A percentile compares a stretch with the other conserved stretches of the same genome.
These are phyloP conservation scores for Strobilomyces confusus DNA, from an alignment of 768 basidiomycete species.

Conservation along the genomic window DNA sequence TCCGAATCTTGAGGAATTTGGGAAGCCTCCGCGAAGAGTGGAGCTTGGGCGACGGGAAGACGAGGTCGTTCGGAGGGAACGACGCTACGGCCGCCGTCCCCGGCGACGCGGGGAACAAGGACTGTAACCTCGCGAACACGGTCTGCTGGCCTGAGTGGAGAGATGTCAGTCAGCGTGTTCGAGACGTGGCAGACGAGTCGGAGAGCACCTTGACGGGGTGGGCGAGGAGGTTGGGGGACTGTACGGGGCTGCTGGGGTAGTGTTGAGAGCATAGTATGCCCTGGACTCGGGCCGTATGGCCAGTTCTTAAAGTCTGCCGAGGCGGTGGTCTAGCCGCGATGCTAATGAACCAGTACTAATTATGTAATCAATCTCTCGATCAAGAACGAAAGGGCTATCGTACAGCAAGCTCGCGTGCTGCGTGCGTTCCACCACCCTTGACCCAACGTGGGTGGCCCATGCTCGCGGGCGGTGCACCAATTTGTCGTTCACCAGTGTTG, in stretches of 20 bases:
- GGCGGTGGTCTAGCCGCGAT: constrained; percentile 20
- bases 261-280: constrained; percentile 23
- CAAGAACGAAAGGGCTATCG: too few species aligned
- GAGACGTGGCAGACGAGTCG: constrained; percentile 5
- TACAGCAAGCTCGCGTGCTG: too few species aligned
- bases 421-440: constrained; percentile 34
- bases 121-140: constrained; percentile 49
- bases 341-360: constrained; percentile 22
- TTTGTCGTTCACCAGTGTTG: neutral
- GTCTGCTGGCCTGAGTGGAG: constrained; percentile 33
- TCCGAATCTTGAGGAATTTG: constrained; percentile 59
- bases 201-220: constrained; percentile 18
- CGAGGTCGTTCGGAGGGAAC: constrained; percentile 18
- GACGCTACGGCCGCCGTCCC: constrained; percentile 18
- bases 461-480: constrained; percentile 6
- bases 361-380: constrained; percentile 14
- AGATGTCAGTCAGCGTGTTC: neutral
- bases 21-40: constrained; percentile 25
- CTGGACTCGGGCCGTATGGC: constrained; percentile 20
- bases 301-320: constrained; percentile 28
- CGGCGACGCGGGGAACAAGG: constrained; percentile 43
- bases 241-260: constrained; percentile 19
- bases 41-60: constrained; percentile 22
- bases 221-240: constrained; percentile 13
- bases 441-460: constrained; percentile 11